These are phyloP conservation scores for Termitomyces sp. DNA, from an alignment of 768 basidiomycete species.

Conservation along the genomic window DNA sequence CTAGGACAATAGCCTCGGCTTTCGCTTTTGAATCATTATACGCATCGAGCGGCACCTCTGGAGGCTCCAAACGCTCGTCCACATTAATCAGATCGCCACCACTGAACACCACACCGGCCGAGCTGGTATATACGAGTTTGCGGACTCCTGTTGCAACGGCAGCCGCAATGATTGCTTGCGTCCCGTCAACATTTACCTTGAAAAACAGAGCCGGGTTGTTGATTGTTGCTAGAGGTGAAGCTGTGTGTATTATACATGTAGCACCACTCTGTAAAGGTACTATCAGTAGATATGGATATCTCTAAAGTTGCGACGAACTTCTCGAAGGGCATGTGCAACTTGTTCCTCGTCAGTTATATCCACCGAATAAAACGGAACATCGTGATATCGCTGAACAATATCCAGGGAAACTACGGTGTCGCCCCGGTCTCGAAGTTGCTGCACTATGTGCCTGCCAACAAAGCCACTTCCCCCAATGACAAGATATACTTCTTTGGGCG, in stretches of 20 bases:
- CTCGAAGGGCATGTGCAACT: conserved; percentile 66
- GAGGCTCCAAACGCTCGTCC: conserved; percentile 81
- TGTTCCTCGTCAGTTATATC: conserved; percentile 80
- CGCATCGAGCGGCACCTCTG: conserved; percentile 73
- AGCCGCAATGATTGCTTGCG: conserved; percentile 77
- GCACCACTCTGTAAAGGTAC: conserved; percentile 54
- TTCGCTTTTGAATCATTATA: conserved; percentile 94
- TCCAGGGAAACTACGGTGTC: conserved; percentile 86
- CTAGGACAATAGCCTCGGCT: conserved; percentile 79
- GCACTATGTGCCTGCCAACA: conserved; percentile 86
- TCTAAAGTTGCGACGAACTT: conserved; percentile 39
- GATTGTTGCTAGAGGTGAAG: conserved; percentile 67
- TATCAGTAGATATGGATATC: conserved; percentile 4
- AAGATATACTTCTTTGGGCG: conserved; percentile 63
- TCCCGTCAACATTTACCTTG: conserved; percentile 94
- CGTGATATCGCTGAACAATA: conserved; percentile 85
- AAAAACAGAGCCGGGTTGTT: conserved; percentile 71
- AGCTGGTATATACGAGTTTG: conserved; percentile 93
- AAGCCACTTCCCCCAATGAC: conserved; percentile 96
- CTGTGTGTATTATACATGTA: conserved; percentile 94
- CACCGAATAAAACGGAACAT: conserved; percentile 82
- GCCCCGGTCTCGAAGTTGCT: conserved; percentile 72
- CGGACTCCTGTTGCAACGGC: conserved; percentile 66
- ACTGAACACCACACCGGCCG: conserved; percentile 87
- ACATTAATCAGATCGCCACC: conserved; percentile 75